phyloP scores from a whole-genome alignment of 495 filamentous ascomycete genomes.

The Staphylotrichum tortipilum region DNA sequence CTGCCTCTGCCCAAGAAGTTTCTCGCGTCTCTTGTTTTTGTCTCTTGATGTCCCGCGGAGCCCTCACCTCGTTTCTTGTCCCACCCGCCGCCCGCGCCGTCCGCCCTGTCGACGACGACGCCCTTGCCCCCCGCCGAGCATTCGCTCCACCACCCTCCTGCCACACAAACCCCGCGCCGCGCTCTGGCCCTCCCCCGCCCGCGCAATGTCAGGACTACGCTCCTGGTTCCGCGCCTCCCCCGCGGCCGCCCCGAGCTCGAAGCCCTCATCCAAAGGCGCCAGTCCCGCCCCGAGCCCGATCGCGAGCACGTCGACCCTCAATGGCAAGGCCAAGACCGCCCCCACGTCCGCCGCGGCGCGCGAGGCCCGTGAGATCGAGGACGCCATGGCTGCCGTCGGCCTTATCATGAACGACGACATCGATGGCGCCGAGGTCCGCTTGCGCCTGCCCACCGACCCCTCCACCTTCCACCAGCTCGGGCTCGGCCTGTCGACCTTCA shows the following conservation, averaged over 20 bases:
- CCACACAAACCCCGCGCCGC: no score
- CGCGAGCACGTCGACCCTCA: conserved; percentile 15
- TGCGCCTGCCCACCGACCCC: conserved; percentile 57
- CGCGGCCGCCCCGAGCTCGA: conserved; percentile 15
- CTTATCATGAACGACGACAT: conserved; percentile 93
- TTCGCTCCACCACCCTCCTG: conserved; percentile 1
- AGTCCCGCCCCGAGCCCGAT: conserved; percentile 18
- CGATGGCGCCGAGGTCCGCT: conserved; percentile 66
- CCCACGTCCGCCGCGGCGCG: conserved; percentile 15
- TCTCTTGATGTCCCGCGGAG: background rate
- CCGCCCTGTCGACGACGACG: no score
- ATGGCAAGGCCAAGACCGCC: conserved; percentile 20
- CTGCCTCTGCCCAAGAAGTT: background rate
- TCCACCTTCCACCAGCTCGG: conserved; percentile 95
- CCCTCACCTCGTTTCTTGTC: no score
- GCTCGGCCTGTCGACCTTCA: conserved; percentile 70
- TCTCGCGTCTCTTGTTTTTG: background rate
- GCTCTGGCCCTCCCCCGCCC: background rate
- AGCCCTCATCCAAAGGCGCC: conserved; percentile 12
- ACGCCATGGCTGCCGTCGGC: conserved; percentile 37
- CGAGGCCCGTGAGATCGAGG: conserved; percentile 35
- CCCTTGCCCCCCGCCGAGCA: no score
- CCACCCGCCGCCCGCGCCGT: no score
- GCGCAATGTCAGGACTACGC: conserved; percentile 21
- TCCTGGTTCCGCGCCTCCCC: conserved; percentile 25